These are phyloP conservation scores for Xylaria polymorpha DNA, from an alignment of 2,329 filamentous ascomycete species.

Conservation along the genomic window DNA sequence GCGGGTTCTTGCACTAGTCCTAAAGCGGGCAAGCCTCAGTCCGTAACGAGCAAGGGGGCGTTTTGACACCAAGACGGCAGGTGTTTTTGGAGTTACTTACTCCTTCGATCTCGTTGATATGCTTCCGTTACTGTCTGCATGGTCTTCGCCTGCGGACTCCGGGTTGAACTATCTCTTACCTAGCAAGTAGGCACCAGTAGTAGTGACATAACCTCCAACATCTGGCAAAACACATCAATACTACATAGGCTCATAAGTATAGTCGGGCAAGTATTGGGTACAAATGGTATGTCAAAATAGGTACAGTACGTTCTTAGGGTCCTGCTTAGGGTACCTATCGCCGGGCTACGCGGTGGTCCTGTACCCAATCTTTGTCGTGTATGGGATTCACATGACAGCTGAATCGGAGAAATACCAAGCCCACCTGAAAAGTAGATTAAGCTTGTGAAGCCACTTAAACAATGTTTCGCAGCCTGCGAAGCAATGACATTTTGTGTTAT, in stretches of 20 bases:
- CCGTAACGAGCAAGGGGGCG: constrained; percentile 36
- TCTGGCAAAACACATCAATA: neutral
- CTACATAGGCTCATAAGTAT: neutral
- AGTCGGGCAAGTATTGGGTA: neutral
- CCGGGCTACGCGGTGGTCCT: neutral
- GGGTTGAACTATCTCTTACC: neutral
- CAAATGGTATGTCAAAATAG: neutral
- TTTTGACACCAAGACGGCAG: constrained; percentile 6
- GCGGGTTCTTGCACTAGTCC: constrained; percentile 40
- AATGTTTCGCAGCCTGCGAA: constrained; percentile 31
- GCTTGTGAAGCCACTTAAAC: constrained; percentile 25
- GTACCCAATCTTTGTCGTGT: neutral
- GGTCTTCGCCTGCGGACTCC: neutral
- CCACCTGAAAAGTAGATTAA: neutral
- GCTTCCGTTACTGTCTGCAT: too few relatives aligned
- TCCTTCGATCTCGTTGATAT: neutral
- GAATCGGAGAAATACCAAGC: constrained; percentile 10
- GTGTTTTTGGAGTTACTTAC: neutral
- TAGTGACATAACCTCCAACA: neutral
- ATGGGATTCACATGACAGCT: neutral
- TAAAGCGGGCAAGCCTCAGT: constrained; percentile 35
- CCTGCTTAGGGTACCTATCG: neutral
- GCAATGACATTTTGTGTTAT: constrained; percentile 25
- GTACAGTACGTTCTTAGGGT: neutral
- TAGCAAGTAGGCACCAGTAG: neutral